These are phyloP conservation scores for Micractinium conductrix DNA, from an alignment of 139 green algal genomes.

Conservation along the genomic window DNA sequence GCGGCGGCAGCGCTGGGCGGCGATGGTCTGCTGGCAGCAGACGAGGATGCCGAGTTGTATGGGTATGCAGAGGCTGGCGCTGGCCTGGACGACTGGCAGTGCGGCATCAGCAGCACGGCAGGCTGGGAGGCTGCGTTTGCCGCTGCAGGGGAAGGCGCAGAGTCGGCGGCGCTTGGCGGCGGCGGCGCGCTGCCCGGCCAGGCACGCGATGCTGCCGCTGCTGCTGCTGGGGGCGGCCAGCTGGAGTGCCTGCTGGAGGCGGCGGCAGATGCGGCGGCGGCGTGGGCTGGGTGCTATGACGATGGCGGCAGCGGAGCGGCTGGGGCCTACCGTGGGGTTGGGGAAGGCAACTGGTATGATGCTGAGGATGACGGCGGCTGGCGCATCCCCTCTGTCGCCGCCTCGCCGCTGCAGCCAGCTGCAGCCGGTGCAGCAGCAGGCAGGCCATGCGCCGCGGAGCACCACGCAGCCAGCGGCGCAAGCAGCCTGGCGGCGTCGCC, in stretches of 20 bases:
- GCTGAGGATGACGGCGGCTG: neutral
- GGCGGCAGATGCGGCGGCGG: neutral
- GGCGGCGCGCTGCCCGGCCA: neutral
- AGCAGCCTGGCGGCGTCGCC: neutral
- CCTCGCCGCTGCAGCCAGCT: neutral
- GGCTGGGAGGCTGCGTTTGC: neutral
- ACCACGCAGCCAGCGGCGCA: neutral
- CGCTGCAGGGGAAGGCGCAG: neutral
- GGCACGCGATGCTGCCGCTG: neutral
- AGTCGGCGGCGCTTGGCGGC: neutral
- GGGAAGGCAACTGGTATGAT: neutral
- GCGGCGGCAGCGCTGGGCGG: neutral
- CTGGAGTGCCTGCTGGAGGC: neutral
- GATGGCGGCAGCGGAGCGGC: neutral
- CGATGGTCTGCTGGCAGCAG: neutral
- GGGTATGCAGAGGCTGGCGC: neutral
- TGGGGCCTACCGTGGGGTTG: no score
- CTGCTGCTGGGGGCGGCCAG: neutral
- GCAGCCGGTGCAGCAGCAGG: neutral
- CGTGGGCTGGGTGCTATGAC: neutral
- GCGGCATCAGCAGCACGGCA: neutral
- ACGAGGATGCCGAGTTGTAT: no score
- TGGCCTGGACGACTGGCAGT: no score
- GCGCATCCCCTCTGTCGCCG: neutral
- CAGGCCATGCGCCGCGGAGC: neutral